These are phyloP conservation scores for Quercus engelmannii DNA, from an alignment of 306 rosid species.

Conservation along the genomic window DNA sequence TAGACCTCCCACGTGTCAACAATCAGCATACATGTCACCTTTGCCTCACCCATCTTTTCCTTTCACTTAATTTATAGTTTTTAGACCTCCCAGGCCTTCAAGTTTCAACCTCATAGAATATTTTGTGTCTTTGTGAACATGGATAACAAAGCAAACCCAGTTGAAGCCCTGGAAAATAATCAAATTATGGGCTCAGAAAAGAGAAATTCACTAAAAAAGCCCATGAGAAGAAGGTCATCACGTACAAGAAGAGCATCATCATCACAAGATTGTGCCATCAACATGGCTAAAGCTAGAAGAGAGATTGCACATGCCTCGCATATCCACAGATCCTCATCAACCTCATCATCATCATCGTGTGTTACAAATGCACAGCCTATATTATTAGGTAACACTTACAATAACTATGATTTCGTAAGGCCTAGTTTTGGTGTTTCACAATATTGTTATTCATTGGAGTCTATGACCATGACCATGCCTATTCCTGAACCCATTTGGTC, in stretches of 20 bases:
- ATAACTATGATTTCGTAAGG: slow-evolving; percentile 10
- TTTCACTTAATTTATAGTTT: not conserved
- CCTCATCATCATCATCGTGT: slow-evolving; percentile 5
- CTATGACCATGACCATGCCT: slow-evolving; percentile 45
- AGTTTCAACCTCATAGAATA: not conserved
- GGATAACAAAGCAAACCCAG: not conserved
- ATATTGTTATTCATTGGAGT: slow-evolving; percentile 46
- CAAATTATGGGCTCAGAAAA: slow-evolving; percentile 10
- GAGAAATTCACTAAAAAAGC: slow-evolving; percentile 3
- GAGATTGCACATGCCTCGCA: slow-evolving; percentile 36
- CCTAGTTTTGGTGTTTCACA: slow-evolving; percentile 21
- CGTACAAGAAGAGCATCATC: slow-evolving; percentile 4
- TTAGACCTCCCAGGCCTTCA: not conserved
- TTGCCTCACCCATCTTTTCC: slow-evolving; percentile 26
- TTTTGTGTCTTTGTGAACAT: too few species aligned
- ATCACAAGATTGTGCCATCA: slow-evolving; percentile 1
- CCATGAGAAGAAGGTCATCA: slow-evolving; percentile 16
- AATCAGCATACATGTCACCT: slow-evolving; percentile 31
- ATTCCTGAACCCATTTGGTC: slow-evolving; percentile 60
- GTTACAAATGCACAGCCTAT: slow-evolving; percentile 2
- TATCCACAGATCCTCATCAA: slow-evolving; percentile 24
- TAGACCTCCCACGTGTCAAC: slow-evolving; percentile 44
- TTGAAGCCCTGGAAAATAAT: not conserved
- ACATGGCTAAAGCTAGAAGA: slow-evolving; percentile 29
- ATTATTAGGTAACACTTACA: slow-evolving; percentile 9